Evolutionary conservation across 108 stramenopile species (phyloP), one percentile per base, ranked within the genome.

Genomic region (Cyclotella cryptica): DNA sequence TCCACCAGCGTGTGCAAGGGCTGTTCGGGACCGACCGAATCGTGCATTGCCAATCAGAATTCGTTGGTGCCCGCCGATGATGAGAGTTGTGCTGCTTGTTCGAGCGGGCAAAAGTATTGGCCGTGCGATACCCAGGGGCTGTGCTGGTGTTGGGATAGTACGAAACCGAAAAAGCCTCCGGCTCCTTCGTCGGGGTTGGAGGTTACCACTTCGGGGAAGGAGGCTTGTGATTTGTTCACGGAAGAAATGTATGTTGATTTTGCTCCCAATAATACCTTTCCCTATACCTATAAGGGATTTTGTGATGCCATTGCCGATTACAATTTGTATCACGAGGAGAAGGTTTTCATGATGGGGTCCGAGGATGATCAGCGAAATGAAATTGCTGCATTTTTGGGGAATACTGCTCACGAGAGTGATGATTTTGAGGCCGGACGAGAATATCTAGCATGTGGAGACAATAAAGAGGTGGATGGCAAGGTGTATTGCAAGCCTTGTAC

Each of bases 151-250:
- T 80, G 80, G 80, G 72, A 74, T 49, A 62, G 18, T 28, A 74
- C 80, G 66, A 74, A 74, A 59, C 80, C 80, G 28, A 80, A 74
- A 53, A 66, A 80, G 44, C 80, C 80, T 10, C 80, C 80, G 40
- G 80, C 80, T 30, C 80, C 80, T 27, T 27, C 55, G 11, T 68
- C 58, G 29, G 80, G 80, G 15, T 54, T 74, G 18, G 68, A 53
- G 8, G 30, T 74, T 18, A 67, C 58, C 7, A 19, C 45, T 12
- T 47, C 60, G 39, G 72, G 41, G 19, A 63, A 62, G 3, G 18
- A 22, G 10, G 49, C 72, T 27, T 80, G 80, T 55, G 68, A 63
- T 54, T 39, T 73, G 9, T 64, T 74, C n/a, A 74, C 72, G 0
- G 59, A 54, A 27, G 73, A 63, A 0, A 54, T 69, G 66, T 80